Conservation (phyloP, 306 rosid genomes). For the Gillenia trifoliata region DNA sequence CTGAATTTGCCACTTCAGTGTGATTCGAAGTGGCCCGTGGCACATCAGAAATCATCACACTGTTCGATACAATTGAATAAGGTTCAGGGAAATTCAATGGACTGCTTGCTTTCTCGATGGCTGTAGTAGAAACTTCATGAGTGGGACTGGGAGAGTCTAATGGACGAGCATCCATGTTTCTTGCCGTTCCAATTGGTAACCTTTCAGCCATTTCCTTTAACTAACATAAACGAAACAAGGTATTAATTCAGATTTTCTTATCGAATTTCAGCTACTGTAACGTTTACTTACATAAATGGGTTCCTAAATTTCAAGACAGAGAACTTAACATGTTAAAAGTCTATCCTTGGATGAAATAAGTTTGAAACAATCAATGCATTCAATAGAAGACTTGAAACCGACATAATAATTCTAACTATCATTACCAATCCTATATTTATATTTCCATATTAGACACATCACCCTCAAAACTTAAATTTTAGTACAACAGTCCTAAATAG, state of each 20-base stretch:
- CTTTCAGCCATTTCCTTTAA: slow-evolving; percentile 90
- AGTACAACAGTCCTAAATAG: not conserved
- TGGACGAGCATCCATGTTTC: slow-evolving; percentile 45
- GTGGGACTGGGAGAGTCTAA: slow-evolving; percentile 45
- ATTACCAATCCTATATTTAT: not conserved
- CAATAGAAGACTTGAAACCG: not conserved
- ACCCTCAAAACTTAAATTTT: not conserved
- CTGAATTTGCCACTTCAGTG: slow-evolving; percentile 44
- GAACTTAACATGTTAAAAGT: not conserved
- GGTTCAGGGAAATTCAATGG: slow-evolving; percentile 36
- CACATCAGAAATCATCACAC: slow-evolving; percentile 43
- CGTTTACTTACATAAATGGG: not conserved
- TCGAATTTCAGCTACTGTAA: not conserved
- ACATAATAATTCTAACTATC: not conserved
- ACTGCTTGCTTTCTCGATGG: slow-evolving; percentile 42
- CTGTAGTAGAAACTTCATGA: slow-evolving; percentile 37
- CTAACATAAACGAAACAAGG: slow-evolving; percentile 20
- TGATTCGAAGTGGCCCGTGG: slow-evolving; percentile 38
- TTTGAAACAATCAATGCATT: not conserved
- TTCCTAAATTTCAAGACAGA: not conserved
- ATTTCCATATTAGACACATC: not conserved
- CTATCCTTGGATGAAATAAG: not conserved
- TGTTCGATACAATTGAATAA: slow-evolving; percentile 48
- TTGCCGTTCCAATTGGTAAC: slow-evolving; percentile 66
- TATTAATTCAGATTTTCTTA: not conserved